Conservation (phyloP, 306 rosid genomes). For the Cucumis sativus region Cucumber_9930_V3 NC_026658.2:4350001-4350500, state of each 20-base stretch:
- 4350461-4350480: not conserved
- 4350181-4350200: not conserved
- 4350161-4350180: not conserved
- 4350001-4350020: constrained; percentile 74
- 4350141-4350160: not conserved
- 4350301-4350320: constrained; percentile 10
- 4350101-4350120: constrained; percentile 21
- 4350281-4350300: constrained; percentile 55
- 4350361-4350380: not conserved
- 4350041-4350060: constrained; percentile 14
- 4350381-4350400: not conserved
- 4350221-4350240: not conserved
- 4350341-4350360: not conserved
- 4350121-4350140: constrained; percentile 18
- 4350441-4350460: not conserved
- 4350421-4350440: too few species aligned
- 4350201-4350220: not conserved
- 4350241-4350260: not conserved
- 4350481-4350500: not conserved
- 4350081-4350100: constrained; percentile 52
- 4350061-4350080: constrained; percentile 62
- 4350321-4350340: not conserved
- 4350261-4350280: not conserved
- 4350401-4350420: not conserved
- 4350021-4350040: constrained; percentile 35